Percentiles rank a stretch among this genome's conserved stretches.
These are phyloP conservation scores for Glarea lozoyensis DNA, from an alignment of 495 filamentous ascomycete species.

Conservation along the genomic window DNA sequence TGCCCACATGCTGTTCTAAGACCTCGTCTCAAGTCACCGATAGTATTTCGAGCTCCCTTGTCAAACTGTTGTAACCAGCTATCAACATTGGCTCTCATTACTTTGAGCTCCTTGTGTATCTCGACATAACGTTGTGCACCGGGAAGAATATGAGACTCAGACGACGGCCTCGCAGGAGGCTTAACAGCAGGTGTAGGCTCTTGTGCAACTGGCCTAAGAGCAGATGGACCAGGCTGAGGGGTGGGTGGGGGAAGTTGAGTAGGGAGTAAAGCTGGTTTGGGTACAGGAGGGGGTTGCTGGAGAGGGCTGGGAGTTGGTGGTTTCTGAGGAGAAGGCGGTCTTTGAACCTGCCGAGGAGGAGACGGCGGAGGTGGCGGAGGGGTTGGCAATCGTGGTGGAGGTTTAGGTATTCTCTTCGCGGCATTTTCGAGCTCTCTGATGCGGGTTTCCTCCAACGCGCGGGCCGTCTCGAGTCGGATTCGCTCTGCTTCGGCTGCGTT, in stretches of 20 bases:
- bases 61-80: no score
- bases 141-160: neutral
- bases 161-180: neutral
- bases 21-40: constrained; percentile 68
- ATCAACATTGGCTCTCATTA: no score
- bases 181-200: neutral
- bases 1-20: constrained; percentile 68
- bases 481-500: constrained; percentile 42
- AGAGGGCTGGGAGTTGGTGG: neutral
- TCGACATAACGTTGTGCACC: constrained; percentile 38
- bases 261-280: neutral
- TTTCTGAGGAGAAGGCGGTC: neutral
- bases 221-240: neutral
- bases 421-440: constrained; percentile 31
- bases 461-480: constrained; percentile 34
- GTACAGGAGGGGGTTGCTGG: neutral
- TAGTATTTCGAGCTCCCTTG: constrained; percentile 55
- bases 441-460: constrained; percentile 27
- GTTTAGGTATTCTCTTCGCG: constrained; percentile 23
- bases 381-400: constrained; percentile 29
- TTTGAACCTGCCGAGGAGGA: neutral
- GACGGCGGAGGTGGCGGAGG: constrained; percentile 19
- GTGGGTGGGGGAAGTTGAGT: neutral
- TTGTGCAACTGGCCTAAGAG: neutral
- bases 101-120: constrained; percentile 68